phyloP scores from a whole-genome alignment of 768 basidiomycete genomes.

The Suillus weaverae region DNA sequence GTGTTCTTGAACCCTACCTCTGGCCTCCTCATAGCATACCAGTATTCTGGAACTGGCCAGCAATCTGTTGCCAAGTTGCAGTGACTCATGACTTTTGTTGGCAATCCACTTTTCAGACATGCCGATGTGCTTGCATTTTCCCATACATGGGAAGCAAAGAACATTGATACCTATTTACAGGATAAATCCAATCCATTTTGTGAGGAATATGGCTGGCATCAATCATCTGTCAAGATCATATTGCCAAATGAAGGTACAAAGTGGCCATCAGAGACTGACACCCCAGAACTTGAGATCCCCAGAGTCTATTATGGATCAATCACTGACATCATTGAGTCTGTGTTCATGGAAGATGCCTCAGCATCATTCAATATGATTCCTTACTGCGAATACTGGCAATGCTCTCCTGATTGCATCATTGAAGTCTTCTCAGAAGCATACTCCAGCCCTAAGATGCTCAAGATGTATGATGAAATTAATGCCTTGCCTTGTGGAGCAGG shows the following conservation, averaged over 20 bases:
- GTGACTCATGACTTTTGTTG: slow-evolving; percentile 25
- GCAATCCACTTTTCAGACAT: slow-evolving; percentile 21
- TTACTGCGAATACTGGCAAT: slow-evolving; percentile 1
- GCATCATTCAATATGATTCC: slow-evolving; percentile 9
- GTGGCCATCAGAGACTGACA: too few species aligned
- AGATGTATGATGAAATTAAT: neutral
- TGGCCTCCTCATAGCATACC: slow-evolving; percentile 32
- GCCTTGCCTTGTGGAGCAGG: too few species aligned
- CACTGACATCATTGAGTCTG: slow-evolving; percentile 4
- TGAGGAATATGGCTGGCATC: slow-evolving; percentile 23
- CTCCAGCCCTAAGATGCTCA: neutral
- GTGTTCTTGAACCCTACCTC: slow-evolving; percentile 22
- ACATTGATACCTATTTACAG: slow-evolving; percentile 3
- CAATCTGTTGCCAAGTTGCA: slow-evolving; percentile 31
- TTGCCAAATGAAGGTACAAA: neutral
- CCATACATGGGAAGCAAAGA: slow-evolving; percentile 2
- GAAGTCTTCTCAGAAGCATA: slow-evolving; percentile 7
- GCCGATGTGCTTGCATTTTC: slow-evolving; percentile 22
- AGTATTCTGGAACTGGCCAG: slow-evolving; percentile 24
- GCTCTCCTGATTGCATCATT: neutral
- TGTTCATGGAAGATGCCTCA: neutral
- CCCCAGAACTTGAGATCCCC: too few species aligned
- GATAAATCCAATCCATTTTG: slow-evolving; percentile 12
- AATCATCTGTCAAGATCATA: slow-evolving; percentile 20
- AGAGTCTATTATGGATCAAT: too few species aligned